Conservation (phyloP, 176 grass and related monocot genomes). For the Lolium multiflorum region DNA sequence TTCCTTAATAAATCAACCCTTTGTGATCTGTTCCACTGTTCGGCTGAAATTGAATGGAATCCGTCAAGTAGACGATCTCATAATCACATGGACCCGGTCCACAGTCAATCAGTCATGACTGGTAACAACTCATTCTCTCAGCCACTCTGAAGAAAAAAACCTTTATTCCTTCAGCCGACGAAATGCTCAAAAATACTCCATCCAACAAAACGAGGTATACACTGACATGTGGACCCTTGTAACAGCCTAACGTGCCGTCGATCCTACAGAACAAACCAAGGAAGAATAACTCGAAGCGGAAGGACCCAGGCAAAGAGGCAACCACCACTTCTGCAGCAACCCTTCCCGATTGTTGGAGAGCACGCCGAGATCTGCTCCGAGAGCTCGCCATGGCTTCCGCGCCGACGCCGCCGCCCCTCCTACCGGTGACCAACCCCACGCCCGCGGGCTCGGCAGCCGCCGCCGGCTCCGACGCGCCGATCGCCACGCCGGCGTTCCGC, state of each 20-base stretch:
- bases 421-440: slow-evolving; percentile 71
- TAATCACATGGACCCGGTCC: too few relatives aligned
- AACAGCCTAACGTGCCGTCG: not conserved
- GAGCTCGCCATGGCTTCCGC: slow-evolving; percentile 61
- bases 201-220: not conserved
- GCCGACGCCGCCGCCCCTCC: slow-evolving; percentile 63
- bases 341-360: slow-evolving; percentile 21
- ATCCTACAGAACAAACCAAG: slow-evolving; percentile 8
- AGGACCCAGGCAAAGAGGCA: slow-evolving; percentile 14
- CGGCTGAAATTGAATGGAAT: too few relatives aligned
- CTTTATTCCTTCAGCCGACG: not conserved
- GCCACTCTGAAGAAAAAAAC: not conserved
- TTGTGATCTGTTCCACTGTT: too few relatives aligned
- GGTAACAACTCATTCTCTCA: too few relatives aligned
- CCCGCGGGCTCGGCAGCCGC: slow-evolving; percentile 24
- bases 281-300: slow-evolving; percentile 17
- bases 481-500: slow-evolving; percentile 71
- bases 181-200: not conserved
- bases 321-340: slow-evolving; percentile 21
- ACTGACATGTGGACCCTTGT: not conserved
- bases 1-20: too few relatives aligned
- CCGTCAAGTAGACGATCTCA: too few relatives aligned
- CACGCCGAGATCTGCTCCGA: not conserved
- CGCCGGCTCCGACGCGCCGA: slow-evolving; percentile 37
- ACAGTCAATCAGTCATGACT: too few relatives aligned